phyloP scores from a whole-genome alignment of 2,329 filamentous ascomycete species.

The Fusarium virguliforme region DNA sequence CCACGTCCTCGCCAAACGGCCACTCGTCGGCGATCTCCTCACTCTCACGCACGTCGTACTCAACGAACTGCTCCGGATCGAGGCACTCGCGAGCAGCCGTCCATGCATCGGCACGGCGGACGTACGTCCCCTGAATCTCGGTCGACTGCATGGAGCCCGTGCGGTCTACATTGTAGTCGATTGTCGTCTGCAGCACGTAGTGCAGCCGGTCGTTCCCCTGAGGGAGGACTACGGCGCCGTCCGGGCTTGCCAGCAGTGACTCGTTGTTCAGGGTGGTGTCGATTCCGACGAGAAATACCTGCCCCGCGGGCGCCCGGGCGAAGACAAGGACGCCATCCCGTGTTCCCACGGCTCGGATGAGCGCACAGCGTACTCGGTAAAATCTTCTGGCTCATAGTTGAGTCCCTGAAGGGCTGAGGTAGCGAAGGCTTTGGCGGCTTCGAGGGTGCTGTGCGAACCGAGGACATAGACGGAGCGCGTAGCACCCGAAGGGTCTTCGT shows the following conservation, averaged over 20 bases:
- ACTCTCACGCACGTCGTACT: constrained; percentile 57
- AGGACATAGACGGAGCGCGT: constrained; percentile 56
- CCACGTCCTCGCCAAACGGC: constrained; percentile 63
- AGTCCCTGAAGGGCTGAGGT: constrained; percentile 52
- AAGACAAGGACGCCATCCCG: constrained; percentile 58
- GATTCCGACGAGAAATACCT: constrained; percentile 58
- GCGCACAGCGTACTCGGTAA: constrained; percentile 53
- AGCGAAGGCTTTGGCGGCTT: constrained; percentile 58
- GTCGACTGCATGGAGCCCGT: constrained; percentile 54
- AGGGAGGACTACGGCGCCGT: constrained; percentile 46
- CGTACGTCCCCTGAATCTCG: constrained; percentile 60
- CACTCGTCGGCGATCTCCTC: constrained; percentile 54
- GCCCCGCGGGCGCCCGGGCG: constrained; percentile 56
- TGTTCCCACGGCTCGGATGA: constrained; percentile 54
- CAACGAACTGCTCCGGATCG: constrained; percentile 51
- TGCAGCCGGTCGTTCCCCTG: constrained; percentile 54
- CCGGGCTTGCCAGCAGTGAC: constrained; percentile 40
- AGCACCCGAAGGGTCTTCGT: constrained; percentile 48
- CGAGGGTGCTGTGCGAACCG: constrained; percentile 57
- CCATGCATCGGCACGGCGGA: constrained; percentile 54
- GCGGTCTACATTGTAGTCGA: constrained; percentile 60
- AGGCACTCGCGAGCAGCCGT: constrained; percentile 56
- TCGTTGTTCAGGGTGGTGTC: constrained; percentile 59
- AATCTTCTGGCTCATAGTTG: constrained; percentile 58
- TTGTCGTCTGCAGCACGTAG: constrained; percentile 61